Evolutionary conservation across 305 asterid genomes (phyloP).

Genomic region (Caryopteris hybrid): DNA sequence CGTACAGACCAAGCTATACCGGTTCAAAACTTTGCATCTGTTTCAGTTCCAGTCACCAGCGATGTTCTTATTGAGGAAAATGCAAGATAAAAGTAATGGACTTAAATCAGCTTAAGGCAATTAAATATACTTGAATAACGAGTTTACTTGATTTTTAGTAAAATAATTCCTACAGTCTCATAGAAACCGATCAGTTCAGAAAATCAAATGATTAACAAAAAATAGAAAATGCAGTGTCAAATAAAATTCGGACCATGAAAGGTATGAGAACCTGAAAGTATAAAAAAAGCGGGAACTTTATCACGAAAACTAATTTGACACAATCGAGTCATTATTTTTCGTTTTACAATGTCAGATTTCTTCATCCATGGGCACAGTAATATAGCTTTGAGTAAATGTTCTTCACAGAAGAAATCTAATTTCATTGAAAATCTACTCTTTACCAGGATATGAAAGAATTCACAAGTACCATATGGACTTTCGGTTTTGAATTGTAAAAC

Average conservation of each 20-base stretch:
- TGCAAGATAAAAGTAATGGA: background rate
- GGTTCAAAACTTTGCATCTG: background rate
- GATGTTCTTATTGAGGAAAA: background rate
- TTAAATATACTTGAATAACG: background rate
- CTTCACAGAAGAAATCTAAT: background rate
- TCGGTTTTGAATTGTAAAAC: background rate
- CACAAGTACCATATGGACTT: slow-evolving; percentile 1
- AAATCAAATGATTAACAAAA: background rate
- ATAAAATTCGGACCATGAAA: background rate
- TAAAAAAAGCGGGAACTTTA: background rate
- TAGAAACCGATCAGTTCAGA: background rate
- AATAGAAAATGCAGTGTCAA: background rate
- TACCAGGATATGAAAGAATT: background rate
- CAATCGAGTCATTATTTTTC: background rate
- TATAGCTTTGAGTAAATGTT: background rate
- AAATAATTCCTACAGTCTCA: background rate
- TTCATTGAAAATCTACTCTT: background rate
- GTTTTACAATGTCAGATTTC: background rate
- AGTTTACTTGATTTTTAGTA: background rate
- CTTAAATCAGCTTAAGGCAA: background rate
- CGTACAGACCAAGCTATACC: background rate
- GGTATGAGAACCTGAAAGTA: background rate
- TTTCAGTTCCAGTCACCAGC: background rate
- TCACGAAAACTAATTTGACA: background rate
- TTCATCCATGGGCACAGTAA: background rate